Conservation (phyloP, 768 basidiomycete species). For the Amanita subjunquillea region DNA sequence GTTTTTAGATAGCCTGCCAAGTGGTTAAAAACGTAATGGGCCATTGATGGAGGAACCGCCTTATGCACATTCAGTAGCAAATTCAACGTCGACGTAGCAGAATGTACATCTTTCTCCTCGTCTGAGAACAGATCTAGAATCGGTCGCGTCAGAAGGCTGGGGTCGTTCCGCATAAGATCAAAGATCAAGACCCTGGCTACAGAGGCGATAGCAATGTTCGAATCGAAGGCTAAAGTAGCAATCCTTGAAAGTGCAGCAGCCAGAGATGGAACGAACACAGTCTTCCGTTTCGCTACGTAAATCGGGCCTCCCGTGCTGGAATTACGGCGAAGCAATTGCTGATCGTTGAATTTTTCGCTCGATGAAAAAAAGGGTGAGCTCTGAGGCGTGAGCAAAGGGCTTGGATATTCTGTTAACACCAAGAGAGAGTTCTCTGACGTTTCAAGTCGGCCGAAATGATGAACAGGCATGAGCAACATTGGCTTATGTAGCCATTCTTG, state of each 20-base stretch:
- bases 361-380: constrained; percentile 13
- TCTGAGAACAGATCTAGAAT: constrained; percentile 49
- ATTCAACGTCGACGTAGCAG: constrained; percentile 42
- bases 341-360: constrained; percentile 10
- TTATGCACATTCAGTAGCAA: constrained; percentile 47
- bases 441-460: constrained; percentile 45
- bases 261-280: constrained; percentile 58
- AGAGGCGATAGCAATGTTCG: constrained; percentile 41
- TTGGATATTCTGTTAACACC: constrained; percentile 20
- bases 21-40: constrained; percentile 62
- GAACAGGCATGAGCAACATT: constrained; percentile 50
- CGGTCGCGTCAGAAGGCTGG: constrained; percentile 52
- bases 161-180: constrained; percentile 69
- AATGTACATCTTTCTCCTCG: constrained; percentile 32
- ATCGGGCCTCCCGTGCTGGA: constrained; percentile 40
- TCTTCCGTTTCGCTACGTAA: constrained; percentile 42
- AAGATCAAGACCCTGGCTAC: constrained; percentile 47
- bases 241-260: constrained; percentile 44
- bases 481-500: constrained; percentile 53
- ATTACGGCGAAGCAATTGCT: constrained; percentile 42
- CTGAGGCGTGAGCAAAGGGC: constrained; percentile 22
- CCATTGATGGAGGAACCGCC: constrained; percentile 50
- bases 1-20: constrained; percentile 59
- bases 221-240: constrained; percentile 40
- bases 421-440: constrained; percentile 14